phyloP scores from a whole-genome alignment of 305 asterid species.

The Nicotiana rustica region DNA sequence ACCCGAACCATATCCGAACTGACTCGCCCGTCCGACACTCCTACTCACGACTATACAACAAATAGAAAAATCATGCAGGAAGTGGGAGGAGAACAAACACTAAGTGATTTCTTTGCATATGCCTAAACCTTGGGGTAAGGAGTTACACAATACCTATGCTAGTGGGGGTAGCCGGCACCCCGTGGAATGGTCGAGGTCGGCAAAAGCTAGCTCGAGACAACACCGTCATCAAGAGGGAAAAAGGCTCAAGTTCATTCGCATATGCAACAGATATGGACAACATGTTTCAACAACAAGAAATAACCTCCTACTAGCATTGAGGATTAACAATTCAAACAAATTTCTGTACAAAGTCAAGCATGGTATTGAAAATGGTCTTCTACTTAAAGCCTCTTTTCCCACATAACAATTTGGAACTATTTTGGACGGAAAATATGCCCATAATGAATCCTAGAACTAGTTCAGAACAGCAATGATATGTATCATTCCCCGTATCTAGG shows the following conservation, averaged over 20 bases:
- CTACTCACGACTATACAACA: too few relatives aligned
- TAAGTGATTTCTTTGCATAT: neutral
- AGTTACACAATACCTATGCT: too few relatives aligned
- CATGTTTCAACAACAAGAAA: neutral
- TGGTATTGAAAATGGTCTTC: neutral
- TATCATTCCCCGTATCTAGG: too few relatives aligned
- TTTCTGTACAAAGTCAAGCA: neutral
- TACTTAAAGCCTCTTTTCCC: neutral
- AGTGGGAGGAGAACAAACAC: too few relatives aligned
- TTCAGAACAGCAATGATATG: neutral
- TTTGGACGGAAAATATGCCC: neutral
- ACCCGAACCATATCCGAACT: too few relatives aligned
- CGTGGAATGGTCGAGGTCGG: too few relatives aligned
- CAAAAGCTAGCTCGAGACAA: too few relatives aligned
- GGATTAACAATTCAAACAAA: neutral
- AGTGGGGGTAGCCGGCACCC: too few relatives aligned
- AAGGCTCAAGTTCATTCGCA: constrained; percentile 20
- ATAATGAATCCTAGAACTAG: neutral
- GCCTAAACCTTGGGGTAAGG: too few relatives aligned
- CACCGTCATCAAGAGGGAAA: too few relatives aligned
- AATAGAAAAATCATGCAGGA: neutral
- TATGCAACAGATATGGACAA: neutral
- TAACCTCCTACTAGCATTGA: too few relatives aligned
- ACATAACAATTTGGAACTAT: neutral
- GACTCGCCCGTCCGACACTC: too few relatives aligned